These are phyloP conservation scores for Pythium periplocum DNA, from an alignment of 352 stramenopile species.

Conservation along the genomic window DNA sequence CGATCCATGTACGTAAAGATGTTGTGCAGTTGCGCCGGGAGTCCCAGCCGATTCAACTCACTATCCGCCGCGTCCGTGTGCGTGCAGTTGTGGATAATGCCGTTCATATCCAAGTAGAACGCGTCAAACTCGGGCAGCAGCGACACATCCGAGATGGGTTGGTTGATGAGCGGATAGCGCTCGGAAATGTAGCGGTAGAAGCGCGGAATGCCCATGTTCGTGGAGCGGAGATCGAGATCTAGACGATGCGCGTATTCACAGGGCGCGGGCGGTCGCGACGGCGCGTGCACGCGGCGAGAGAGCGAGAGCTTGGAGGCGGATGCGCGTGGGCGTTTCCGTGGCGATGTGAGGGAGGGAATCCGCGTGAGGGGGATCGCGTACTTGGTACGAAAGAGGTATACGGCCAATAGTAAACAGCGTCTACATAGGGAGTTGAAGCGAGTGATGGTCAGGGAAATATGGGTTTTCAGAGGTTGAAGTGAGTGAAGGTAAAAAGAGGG, in stretches of 20 bases:
- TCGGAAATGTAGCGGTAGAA: conserved; percentile 93
- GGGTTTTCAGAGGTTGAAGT: background rate
- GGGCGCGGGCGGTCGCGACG: background rate
- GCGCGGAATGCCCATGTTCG: conserved; percentile 87
- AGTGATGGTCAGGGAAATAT: conserved; percentile 9
- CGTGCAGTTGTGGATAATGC: conserved; percentile 99
- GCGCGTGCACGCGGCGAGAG: background rate
- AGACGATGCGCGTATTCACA: too few species aligned
- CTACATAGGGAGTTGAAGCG: background rate
- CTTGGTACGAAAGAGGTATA: conserved; percentile 17
- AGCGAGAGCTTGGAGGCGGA: background rate
- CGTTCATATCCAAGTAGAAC: conserved; percentile 99
- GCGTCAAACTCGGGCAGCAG: conserved; percentile 98
- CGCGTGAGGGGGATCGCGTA: background rate
- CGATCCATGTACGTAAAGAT: conserved; percentile 92
- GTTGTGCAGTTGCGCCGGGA: conserved; percentile 93
- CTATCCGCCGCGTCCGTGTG: conserved; percentile 94
- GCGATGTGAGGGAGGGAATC: background rate
- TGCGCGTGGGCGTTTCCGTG: background rate
- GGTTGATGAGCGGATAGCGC: conserved; percentile 99
- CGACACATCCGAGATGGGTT: conserved; percentile 94
- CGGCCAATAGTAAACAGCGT: conserved; percentile 9
- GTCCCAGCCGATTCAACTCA: conserved; percentile 86
- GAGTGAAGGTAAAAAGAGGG: conserved; percentile 9
- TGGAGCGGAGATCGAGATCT: background rate